These are phyloP conservation scores for Trypanosomatidae sp. DNA, from an alignment of 208 protist genomes.

Conservation along the genomic window DNA sequence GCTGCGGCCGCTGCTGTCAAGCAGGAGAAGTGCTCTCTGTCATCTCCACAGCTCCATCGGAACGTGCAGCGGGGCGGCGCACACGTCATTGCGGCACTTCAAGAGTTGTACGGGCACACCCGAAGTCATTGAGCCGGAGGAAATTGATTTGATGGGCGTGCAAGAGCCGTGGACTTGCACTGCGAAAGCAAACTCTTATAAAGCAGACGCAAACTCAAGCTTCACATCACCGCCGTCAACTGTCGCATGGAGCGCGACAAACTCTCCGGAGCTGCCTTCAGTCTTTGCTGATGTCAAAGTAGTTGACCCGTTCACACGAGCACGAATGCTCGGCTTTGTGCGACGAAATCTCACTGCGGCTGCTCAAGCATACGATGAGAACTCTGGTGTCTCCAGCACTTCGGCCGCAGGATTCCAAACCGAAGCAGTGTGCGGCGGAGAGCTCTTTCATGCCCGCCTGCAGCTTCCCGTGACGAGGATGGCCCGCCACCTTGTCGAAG, in stretches of 20 bases:
- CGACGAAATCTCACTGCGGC: conserved; percentile 52
- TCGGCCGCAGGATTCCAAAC: conserved; percentile 10
- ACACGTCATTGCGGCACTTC: not conserved
- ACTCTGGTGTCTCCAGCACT: not conserved
- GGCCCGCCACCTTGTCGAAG: not conserved
- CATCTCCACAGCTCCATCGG: not conserved
- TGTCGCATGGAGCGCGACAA: conserved; percentile 11
- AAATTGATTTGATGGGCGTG: conserved; percentile 7
- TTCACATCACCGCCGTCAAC: not conserved
- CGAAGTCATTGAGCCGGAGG: conserved; percentile 16
- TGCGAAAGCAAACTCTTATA: not conserved
- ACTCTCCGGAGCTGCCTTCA: conserved; percentile 15
- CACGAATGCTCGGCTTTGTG: conserved; percentile 80
- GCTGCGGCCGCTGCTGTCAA: not conserved
- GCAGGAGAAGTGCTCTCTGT: not conserved
- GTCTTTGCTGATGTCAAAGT: conserved; percentile 30
- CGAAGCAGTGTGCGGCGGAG: conserved; percentile 12
- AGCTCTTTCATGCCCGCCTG: conserved; percentile 25
- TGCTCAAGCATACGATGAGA: not conserved
- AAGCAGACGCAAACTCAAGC: not conserved
- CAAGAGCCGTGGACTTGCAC: not conserved
- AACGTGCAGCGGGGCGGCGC: not conserved
- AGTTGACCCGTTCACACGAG: conserved; percentile 55
- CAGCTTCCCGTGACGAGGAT: conserved; percentile 14
- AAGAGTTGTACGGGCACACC: not conserved